phyloP scores from a whole-genome alignment of 1,284 basidiomycete genomes.

The Cryptococcus sp. region DNA sequence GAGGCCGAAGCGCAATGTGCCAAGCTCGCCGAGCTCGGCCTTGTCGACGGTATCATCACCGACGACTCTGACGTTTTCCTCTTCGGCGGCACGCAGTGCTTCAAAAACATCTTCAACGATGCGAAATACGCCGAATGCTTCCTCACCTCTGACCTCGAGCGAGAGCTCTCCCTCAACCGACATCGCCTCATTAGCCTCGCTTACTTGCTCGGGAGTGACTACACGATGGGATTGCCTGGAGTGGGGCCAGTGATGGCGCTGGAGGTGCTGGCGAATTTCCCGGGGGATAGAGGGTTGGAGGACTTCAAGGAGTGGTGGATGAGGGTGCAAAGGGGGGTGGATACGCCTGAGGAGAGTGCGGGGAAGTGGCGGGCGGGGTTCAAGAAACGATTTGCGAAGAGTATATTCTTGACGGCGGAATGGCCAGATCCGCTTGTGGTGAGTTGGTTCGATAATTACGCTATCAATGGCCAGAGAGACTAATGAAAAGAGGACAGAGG shows the following conservation, averaged over 20 bases:
- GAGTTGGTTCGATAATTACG: constrained; percentile 39
- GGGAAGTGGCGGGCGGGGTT: constrained; percentile 78
- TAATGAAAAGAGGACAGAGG: constrained; percentile 55
- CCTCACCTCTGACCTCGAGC: constrained; percentile 73
- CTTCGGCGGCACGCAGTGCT: constrained; percentile 88
- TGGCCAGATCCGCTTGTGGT: constrained; percentile 93
- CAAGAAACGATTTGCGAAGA: constrained; percentile 81
- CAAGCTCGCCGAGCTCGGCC: constrained; percentile 73
- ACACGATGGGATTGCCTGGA: constrained; percentile 91
- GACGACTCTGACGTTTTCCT: constrained; percentile 99
- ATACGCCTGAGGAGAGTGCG: constrained; percentile 65
- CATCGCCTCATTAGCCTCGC: constrained; percentile 85
- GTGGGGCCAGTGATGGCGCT: constrained; percentile 95
- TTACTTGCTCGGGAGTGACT: constrained; percentile 94
- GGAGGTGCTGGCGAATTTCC: constrained; percentile 88
- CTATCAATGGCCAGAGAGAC: background rate
- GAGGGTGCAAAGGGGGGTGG: constrained; percentile 87
- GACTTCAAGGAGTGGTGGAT: constrained; percentile 94
- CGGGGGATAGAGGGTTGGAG: constrained; percentile 73
- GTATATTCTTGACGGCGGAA: constrained; percentile 66
- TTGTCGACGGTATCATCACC: constrained; percentile 97
- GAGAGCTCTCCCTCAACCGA: constrained; percentile 84
- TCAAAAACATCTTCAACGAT: constrained; percentile 99
- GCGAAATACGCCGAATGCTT: constrained; percentile 98
- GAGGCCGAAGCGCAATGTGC: constrained; percentile 99